Percentiles rank a stretch among this genome's conserved stretches.
Conservation (phyloP, 2,329 filamentous ascomycete species). For the Clarireedia paspali region DNA sequence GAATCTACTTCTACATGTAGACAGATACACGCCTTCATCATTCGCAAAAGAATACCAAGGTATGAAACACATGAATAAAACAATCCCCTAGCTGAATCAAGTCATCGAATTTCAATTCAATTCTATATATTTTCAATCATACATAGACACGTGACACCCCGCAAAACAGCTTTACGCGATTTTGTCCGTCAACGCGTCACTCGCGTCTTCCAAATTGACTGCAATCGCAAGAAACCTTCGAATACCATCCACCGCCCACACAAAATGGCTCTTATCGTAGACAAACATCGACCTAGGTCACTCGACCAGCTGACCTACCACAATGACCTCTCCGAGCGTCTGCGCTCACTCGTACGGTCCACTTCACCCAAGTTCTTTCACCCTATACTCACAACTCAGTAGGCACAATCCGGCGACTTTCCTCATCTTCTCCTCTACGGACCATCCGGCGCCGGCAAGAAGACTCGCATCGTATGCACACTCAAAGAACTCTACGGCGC, state of each 20-base stretch:
- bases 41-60: background rate
- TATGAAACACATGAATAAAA: background rate
- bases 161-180: slow-evolving; percentile 11
- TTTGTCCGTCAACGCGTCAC: background rate
- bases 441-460: slow-evolving; percentile 93
- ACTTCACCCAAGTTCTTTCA: background rate
- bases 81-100: too few relatives aligned
- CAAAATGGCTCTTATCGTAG: slow-evolving; percentile 60
- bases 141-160: slow-evolving; percentile 1
- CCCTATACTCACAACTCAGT: slow-evolving; percentile 4
- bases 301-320: slow-evolving; percentile 82
- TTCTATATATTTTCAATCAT: too few relatives aligned
- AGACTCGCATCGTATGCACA: slow-evolving; percentile 92
- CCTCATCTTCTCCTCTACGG: slow-evolving; percentile 96
- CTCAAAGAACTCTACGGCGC: slow-evolving; percentile 92
- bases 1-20: too few relatives aligned
- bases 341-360: slow-evolving; percentile 69
- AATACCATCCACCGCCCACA: background rate
- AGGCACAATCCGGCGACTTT: slow-evolving; percentile 97
- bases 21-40: background rate
- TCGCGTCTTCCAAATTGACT: slow-evolving; percentile 3
- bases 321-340: slow-evolving; percentile 74
- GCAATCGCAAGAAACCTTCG: background rate
- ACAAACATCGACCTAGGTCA: slow-evolving; percentile 65
- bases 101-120: too few relatives aligned